A percentile compares a stretch with the other conserved stretches of the same genome.
Evolutionary conservation across 1,284 basidiomycete species (phyloP).

Genomic region (Puccinia coronata): DNA sequence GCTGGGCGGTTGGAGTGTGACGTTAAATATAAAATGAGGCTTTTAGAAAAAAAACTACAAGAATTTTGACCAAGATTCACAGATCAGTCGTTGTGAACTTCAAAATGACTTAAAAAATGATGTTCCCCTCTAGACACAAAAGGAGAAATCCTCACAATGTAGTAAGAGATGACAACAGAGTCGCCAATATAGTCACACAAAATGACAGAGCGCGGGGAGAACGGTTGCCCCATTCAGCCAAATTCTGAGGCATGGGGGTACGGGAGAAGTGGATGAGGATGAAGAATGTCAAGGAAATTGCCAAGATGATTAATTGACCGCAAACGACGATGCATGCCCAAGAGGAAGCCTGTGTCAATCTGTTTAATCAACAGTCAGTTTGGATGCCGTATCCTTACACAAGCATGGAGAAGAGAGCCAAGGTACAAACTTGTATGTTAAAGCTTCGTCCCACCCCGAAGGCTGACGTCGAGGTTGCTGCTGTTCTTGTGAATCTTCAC

Average conservation of each 20-base stretch:
- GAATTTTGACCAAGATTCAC: no score
- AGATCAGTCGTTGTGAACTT: no score
- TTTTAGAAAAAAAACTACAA: slow-evolving; percentile 32
- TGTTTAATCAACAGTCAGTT: neutral
- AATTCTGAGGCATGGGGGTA: slow-evolving; percentile 13
- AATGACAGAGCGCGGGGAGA: slow-evolving; percentile 19
- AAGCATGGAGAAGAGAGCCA: neutral
- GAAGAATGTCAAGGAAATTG: slow-evolving; percentile 24
- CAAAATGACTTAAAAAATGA: no score
- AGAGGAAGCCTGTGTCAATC: slow-evolving; percentile 1
- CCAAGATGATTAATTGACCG: slow-evolving; percentile 19
- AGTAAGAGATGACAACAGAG: slow-evolving; percentile 13
- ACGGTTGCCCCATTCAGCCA: slow-evolving; percentile 10
- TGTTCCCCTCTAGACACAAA: no score
- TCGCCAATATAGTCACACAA: slow-evolving; percentile 16
- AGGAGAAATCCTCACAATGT: slow-evolving; percentile 20
- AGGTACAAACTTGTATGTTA: neutral
- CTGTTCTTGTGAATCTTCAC: no score
- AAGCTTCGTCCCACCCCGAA: neutral
- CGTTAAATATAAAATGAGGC: slow-evolving; percentile 25
- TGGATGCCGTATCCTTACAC: neutral
- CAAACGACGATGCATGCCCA: slow-evolving; percentile 13
- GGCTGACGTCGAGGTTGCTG: no score
- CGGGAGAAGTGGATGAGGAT: slow-evolving; percentile 36
- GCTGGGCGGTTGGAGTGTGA: slow-evolving; percentile 19